Conservation (phyloP, 331 rosid genomes). For the Prunus yedoensis region DNA sequence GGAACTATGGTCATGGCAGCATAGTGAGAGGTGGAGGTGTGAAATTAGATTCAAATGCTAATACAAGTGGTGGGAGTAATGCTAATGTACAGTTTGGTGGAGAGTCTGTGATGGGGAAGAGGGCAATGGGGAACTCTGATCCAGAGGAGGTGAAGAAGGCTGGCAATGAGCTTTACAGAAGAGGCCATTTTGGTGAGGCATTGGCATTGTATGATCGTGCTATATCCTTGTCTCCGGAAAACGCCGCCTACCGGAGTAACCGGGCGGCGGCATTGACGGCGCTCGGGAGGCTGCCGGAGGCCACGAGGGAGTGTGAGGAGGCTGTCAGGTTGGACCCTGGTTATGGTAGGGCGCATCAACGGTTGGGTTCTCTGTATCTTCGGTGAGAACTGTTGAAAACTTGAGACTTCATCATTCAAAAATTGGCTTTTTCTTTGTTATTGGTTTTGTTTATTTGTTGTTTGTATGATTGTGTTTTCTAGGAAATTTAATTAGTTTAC, state of each 20-base stretch:
- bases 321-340: conserved; percentile 75
- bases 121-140: conserved; percentile 51
- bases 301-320: conserved; percentile 75
- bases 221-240: conserved; percentile 57
- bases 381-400: conserved; percentile 51
- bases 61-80: conserved; percentile 28
- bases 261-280: conserved; percentile 86
- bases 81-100: conserved; percentile 29
- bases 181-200: conserved; percentile 69
- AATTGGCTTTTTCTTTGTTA: background rate
- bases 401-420: background rate
- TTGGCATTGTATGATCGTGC: conserved; percentile 83
- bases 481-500: background rate
- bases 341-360: conserved; percentile 78
- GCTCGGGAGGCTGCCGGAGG: conserved; percentile 75
- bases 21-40: conserved; percentile 66
- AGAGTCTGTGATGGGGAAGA: conserved; percentile 37
- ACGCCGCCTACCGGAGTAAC: conserved; percentile 75
- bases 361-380: conserved; percentile 74
- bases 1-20: conserved; percentile 87
- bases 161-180: conserved; percentile 65
- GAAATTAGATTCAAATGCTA: conserved; percentile 36
- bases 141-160: conserved; percentile 73
- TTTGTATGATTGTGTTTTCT: background rate
- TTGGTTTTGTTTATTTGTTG: background rate